Base-by-base conservation (phyloP, 2,329 filamentous ascomycete species). In the Bimuria novae-zelandiae region DNA sequence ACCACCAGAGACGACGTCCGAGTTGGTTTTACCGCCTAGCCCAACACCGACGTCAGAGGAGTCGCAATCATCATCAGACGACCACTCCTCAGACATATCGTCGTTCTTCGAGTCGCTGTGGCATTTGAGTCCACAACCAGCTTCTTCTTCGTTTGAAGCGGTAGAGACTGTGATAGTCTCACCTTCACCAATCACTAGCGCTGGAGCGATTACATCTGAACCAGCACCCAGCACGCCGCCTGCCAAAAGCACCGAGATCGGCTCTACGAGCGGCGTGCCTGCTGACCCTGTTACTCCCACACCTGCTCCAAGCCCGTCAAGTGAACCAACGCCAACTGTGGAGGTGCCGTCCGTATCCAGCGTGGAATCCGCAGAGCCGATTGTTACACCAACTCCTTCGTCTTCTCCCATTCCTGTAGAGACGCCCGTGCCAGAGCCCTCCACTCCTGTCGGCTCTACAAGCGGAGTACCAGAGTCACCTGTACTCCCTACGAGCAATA, bases 101-200 rank as follows among this genome's bases (percentile, higher is more conserved):
- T 69, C 66, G 3, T 61, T 70, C 29, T 57, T 72, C 32, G 62
- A 64, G 10, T 61, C 64, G 7, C 47, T 72, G 10, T 63, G 68
- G 52, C 54, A 57, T 40, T 44, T 55, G 48, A 42, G 63, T 19
- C 23, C 33, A n/a, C n/a, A n/a, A n/a, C n/a, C n/a, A 17, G n/a
- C n/a, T 36, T n/a, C 48, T 14, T 56, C 49, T 16, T 57, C 55
- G 33, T 58, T 61, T 2, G 51, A 49, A 36, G 58, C 44, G 43
- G 60, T 55, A 5, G 32, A 55, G 6, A 57, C 65, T 7, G 51
- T 62, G 3, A 56, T 55, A 14, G 51, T 65, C 11, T 67, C 61
- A 7, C 45, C 60, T 21, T 59, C 65, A 16, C 51, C 54, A 10
- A 35, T 39, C 7, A 42, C 51, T 7, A 36, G 35, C 27, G 12